Evolutionary conservation across 345 rosid species (phyloP).

Genomic region (Lenwebbia sp.): DNA sequence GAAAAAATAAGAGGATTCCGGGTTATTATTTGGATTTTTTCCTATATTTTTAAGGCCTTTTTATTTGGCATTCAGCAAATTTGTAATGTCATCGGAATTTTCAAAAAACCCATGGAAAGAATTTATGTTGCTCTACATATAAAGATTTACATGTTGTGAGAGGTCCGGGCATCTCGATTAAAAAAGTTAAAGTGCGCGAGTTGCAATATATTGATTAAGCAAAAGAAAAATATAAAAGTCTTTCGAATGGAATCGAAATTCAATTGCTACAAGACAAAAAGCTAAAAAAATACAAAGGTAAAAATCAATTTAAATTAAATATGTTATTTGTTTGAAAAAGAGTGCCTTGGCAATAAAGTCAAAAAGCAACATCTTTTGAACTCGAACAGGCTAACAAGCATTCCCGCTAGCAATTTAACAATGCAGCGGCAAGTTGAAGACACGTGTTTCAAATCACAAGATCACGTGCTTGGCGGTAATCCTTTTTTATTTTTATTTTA

Average conservation of each 20-base stretch:
- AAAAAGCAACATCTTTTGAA: not conserved
- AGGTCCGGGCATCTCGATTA: not conserved
- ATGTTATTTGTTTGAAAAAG: not conserved
- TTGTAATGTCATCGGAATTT: not conserved
- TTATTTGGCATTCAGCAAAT: not conserved
- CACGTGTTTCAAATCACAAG: not conserved
- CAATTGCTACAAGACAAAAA: not conserved
- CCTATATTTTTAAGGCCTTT: not conserved
- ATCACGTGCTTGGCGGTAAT: not conserved
- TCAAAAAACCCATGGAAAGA: not conserved
- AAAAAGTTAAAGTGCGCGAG: accelerated
- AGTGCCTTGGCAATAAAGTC: too few species aligned
- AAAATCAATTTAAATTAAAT: not conserved
- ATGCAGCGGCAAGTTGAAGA: not conserved
- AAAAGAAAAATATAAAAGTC: not conserved
- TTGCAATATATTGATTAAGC: not conserved
- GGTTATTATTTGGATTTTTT: too few species aligned
- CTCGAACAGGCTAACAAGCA: not conserved
- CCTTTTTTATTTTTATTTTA: too few species aligned
- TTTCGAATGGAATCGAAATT: accelerated
- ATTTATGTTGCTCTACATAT: not conserved
- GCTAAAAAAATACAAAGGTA: accelerated
- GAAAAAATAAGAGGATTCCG: too few species aligned
- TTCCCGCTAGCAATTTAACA: not conserved
- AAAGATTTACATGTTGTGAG: not conserved